phyloP scores from a whole-genome alignment of 2,329 filamentous ascomycete genomes.

The Aspergillus ochraceus region DNA sequence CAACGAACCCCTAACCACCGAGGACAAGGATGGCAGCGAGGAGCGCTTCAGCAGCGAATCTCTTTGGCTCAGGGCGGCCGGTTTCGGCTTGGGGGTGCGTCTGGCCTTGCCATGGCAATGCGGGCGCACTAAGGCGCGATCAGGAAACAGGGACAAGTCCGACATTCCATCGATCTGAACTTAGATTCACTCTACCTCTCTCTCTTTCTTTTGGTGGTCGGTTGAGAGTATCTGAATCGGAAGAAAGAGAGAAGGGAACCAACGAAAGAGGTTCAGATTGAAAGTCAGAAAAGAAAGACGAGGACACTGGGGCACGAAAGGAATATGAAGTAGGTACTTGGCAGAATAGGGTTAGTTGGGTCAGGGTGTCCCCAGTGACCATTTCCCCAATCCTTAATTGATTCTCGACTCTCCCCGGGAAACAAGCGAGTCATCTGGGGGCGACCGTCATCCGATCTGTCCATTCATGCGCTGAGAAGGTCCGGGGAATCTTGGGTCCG shows the following conservation, averaged over 20 bases:
- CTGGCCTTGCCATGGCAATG: constrained; percentile 27
- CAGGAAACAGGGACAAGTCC: constrained; percentile 11
- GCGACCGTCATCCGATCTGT: too few species aligned
- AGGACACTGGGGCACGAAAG: neutral
- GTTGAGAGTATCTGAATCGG: neutral
- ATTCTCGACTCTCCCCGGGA: too few species aligned
- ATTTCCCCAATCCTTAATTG: too few species aligned
- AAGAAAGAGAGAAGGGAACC: neutral
- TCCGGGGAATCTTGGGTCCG: too few species aligned
- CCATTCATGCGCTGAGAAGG: too few species aligned
- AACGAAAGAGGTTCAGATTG: neutral
- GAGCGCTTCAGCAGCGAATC: constrained; percentile 26
- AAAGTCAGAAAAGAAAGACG: neutral
- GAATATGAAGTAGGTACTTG: neutral
- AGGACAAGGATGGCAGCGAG: constrained; percentile 35
- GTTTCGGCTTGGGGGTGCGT: constrained; percentile 8
- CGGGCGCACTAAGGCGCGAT: constrained; percentile 7
- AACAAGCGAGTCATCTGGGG: too few species aligned
- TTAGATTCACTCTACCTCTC: neutral
- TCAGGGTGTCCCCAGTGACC: too few species aligned
- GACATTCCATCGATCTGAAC: neutral
- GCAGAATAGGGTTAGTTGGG: too few species aligned
- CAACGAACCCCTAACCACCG: constrained; percentile 34
- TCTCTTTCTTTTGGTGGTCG: neutral
- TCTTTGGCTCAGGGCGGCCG: constrained; percentile 7